Base-by-base conservation (phyloP, 306 rosid genomes). In the Carpinus viminea region DNA sequence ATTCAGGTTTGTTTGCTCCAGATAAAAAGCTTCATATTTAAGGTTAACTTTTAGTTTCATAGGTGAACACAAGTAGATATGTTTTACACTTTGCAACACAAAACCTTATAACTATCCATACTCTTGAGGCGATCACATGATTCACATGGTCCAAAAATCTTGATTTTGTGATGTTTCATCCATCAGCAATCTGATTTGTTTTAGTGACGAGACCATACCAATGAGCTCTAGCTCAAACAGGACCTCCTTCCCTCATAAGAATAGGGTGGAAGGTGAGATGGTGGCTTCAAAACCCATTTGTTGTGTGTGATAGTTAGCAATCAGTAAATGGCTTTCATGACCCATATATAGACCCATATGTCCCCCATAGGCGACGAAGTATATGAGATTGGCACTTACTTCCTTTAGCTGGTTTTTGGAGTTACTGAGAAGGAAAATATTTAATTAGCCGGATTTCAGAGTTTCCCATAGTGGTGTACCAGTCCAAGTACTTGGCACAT, bases 1-100 rank as follows among this genome's bases (percentile, higher is more conserved):
- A 86, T 90, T 76, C 92, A 90, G 94, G 94, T 88, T 72, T 70
- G 71, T 56, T 72, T 54, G 54, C 59, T 3, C 70, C n/a, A 8
- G 28, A 48, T 70, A 6, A 70, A 82, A 69, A 34, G 43, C 43
- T 28, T 68, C n/a, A 60, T 13, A 52, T 3, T 28, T 72, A 7
- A 41, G 24, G 70, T n/a, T 34, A 15, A 31, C 70, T 28, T 31
- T 16, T 64, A 34, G 70, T 64, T 64, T 34, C 46, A 34, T 15
- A 15, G 20, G 8, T 7, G 46, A 16, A 16, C 70, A 8, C 20
- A 31, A 34, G n/a, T 64, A 34, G 46, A 64, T 9, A 64, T 64
- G 34, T 64, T 64, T 64, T 64, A 34, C 46, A 64, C 17, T 64
- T 34, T 31, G 70, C 43, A 31, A 64, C 16, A 36, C 21, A 13